Evolutionary conservation across 1,284 basidiomycete genomes (phyloP).

Genomic region (Trametes sp.): DNA sequence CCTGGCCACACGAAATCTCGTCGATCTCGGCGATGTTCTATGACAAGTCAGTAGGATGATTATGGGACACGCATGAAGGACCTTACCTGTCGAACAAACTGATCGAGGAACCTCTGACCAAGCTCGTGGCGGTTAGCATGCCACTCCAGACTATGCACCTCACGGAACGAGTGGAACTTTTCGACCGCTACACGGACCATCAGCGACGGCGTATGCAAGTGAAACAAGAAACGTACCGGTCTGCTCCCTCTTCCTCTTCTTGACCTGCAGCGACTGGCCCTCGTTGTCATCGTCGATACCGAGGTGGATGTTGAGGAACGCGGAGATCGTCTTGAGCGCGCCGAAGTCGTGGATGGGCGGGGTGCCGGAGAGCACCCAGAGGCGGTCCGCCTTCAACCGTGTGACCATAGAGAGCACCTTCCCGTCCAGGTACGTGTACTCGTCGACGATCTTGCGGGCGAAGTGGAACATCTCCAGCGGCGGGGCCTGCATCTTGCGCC

Average conservation of each 20-base stretch:
- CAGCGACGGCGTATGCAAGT: neutral
- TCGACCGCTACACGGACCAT: conserved; percentile 73
- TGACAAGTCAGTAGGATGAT: conserved; percentile 10
- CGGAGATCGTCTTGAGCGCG: conserved; percentile 90
- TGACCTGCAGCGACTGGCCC: conserved; percentile 74
- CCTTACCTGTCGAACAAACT: conserved; percentile 83
- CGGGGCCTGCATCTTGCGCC: conserved; percentile 81
- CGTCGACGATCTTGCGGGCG: conserved; percentile 89
- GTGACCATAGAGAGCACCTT: conserved; percentile 84
- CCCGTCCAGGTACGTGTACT: conserved; percentile 93
- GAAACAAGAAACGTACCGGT: conserved; percentile 62
- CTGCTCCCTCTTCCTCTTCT: conserved; percentile 83
- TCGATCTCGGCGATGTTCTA: conserved; percentile 97
- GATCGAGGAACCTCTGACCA: conserved; percentile 86
- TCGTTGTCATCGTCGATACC: conserved; percentile 92
- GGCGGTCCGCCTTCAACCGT: conserved; percentile 77
- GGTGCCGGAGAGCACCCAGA: conserved; percentile 97
- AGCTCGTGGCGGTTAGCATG: conserved; percentile 86
- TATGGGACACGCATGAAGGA: conserved; percentile 4
- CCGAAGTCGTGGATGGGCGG: conserved; percentile 93
- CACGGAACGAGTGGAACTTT: conserved; percentile 95
- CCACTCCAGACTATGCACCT: conserved; percentile 92
- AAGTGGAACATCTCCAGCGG: conserved; percentile 94
- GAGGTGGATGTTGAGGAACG: conserved; percentile 86
- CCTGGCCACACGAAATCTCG: conserved; percentile 85